Evolutionary conservation across 2,329 filamentous ascomycete genomes (phyloP), one percentile per base, ranked within the genome.

Genomic region (Samsoniella hepiali): DNA sequence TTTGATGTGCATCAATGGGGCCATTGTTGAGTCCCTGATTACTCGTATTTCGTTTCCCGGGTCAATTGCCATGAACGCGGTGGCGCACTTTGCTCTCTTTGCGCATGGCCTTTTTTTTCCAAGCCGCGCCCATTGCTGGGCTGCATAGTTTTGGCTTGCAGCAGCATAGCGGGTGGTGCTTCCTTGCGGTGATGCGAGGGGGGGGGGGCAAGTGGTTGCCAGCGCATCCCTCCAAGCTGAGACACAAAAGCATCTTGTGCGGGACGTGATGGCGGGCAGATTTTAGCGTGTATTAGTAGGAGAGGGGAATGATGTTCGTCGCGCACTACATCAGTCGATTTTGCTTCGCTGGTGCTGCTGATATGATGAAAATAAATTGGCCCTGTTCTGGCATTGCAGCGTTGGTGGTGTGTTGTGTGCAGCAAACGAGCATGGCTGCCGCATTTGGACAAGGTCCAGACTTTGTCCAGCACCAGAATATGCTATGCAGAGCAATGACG

Each of bases 261-360:
- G 51, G 55, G 42, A 47, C 32, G 34, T 49, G 56, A 58, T 36
- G 40, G 45, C 45, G 45, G n/a, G 32, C 56, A 57, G 44, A 50
- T 59, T 38, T 27, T 59, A 58, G 56, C 56, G 57, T 49, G 15
- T 15, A 22, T 22, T 10, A 9, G n/a, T n/a, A 32, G 51, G 27
- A 22, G 40, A 34, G 40, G 13, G 32, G 17, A 40, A 27, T 54
- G 34, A 34, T 38, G n/a, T 9, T 10, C 10, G 11, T 54, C 10
- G n/a, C 15, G 44, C 44, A 47, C 44, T 47, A 10, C n/a, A 47
- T 47, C 22, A 47, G 22, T n/a, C 10, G 22, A 27, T 27, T 22
- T 3, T 22, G 22, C 22, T 22, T 22, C 22, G 22, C 22, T 22
- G 22, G 22, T 22, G 22, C 22, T 22, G 22, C 22, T 22, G 22